These are phyloP conservation scores for Crotalaria pallida DNA, from an alignment of 306 rosid species.

Conservation along the genomic window DNA sequence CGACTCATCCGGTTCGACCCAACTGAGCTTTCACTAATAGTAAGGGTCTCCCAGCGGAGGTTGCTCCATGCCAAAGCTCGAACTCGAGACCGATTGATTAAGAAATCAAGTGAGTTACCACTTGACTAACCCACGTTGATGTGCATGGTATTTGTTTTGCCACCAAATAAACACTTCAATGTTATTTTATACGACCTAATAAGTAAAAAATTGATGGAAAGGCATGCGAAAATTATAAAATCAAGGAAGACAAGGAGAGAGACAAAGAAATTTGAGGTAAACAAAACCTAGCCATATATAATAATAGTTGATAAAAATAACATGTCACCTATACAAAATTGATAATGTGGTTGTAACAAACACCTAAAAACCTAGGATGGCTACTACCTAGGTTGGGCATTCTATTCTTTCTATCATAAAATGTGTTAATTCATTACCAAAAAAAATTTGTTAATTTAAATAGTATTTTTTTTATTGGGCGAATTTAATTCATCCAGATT, in stretches of 20 bases:
- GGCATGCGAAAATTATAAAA: neutral
- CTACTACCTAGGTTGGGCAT: slow-evolving; percentile 15
- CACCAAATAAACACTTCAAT: neutral
- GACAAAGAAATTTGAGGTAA: neutral
- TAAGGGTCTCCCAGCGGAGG: no score
- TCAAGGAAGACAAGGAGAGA: neutral
- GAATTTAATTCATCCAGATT: no score
- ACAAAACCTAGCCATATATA: neutral
- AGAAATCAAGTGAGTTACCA: no score
- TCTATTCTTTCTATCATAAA: neutral
- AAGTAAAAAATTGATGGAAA: no score
- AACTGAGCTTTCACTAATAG: no score
- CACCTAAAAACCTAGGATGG: neutral
- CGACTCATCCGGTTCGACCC: no score
- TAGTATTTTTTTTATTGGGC: no score
- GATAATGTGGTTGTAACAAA: slow-evolving; percentile 18
- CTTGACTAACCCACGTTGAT: no score
- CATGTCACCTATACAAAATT: neutral
- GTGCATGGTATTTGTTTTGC: neutral
- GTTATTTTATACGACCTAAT: neutral
- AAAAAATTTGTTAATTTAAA: no score
- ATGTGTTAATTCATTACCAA: neutral
- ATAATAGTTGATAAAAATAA: neutral
- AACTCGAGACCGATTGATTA: no score
- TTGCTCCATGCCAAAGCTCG: no score